Evolutionary conservation across 2,329 filamentous ascomycete species (phyloP), one percentile per base, ranked within the genome.

Genomic region (Arthrobotrys musiformis): DNA sequence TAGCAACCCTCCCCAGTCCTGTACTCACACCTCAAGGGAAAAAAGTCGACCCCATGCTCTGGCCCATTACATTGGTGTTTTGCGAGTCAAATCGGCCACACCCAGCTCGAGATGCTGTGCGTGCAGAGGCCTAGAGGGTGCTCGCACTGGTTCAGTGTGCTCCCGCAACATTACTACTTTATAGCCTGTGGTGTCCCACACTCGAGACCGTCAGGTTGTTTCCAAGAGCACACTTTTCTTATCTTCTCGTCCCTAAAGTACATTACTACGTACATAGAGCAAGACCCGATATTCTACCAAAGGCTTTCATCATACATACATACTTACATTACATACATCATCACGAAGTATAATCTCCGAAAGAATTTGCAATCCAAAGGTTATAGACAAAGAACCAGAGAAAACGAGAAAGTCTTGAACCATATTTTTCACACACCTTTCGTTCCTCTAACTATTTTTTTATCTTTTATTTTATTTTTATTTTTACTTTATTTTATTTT

Each of bases 141-240:
- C 50, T 64, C 70, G 63, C 62, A 61, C 63, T 52, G 64, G 56
- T 40, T 37, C 70, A 58, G 70, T 62, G 46, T 35, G 46, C 42
- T 64, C 72, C 72, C 72, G 72, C 72, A 64, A 69, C 72, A 76
- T 40, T 58, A 40, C 30, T 58, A 58, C 33, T 58, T 58, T 76
- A 76, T 76, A 76, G 63, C 70, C 62, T 63, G 63, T 68, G 63
- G 63, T 60, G 64, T 76, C 63, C 63, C 72, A 68, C 70, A 68
- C 62, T 69, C 62, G 35, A 64, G 58, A 37, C 68, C 64, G 42
- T 75, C 63, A 62, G 58, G 54, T 69, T 52, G 48, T 63, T 64
- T 76, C 60, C 44, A 22, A 44, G 64, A 76, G 56, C 72, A 64
- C 64, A 56, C 46, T 67, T 69, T n/a, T 58, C 63, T 69, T 70